phyloP scores from a whole-genome alignment of 2,329 filamentous ascomycete species.

The Arthrobotrys iridis region DNA sequence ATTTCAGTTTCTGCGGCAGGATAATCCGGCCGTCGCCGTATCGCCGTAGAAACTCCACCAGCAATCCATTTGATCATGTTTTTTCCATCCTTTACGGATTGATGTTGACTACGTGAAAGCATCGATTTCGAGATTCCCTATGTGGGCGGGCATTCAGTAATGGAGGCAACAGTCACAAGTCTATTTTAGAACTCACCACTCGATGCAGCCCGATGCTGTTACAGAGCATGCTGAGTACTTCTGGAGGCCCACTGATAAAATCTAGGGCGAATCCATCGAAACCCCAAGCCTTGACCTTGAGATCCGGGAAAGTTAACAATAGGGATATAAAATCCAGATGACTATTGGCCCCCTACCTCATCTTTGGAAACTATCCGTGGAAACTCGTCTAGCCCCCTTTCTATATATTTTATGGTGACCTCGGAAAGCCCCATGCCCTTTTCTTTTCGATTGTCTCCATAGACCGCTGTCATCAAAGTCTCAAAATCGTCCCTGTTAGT shows the following conservation, averaged over 20 bases:
- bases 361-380: slow-evolving; percentile 17
- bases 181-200: slow-evolving; percentile 21
- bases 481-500: slow-evolving; percentile 80
- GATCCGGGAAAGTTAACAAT: background rate
- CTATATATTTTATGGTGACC: slow-evolving; percentile 69
- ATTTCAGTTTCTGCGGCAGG: slow-evolving; percentile 74
- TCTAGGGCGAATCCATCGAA: slow-evolving; percentile 85
- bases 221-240: slow-evolving; percentile 89
- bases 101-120: slow-evolving; percentile 22
- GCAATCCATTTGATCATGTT: slow-evolving; percentile 37
- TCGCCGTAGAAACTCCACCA: background rate
- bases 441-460: slow-evolving; percentile 59
- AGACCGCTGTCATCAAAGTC: slow-evolving; percentile 74
- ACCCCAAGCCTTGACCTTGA: slow-evolving; percentile 62
- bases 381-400: slow-evolving; percentile 28
- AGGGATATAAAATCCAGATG: background rate
- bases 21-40: slow-evolving; percentile 71
- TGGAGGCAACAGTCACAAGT: slow-evolving; percentile 67
- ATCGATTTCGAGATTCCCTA: slow-evolving; percentile 63
- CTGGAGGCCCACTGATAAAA: slow-evolving; percentile 79
- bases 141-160: background rate
- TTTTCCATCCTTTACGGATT: slow-evolving; percentile 21
- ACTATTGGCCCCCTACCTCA: slow-evolving; percentile 7
- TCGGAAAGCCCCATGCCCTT: slow-evolving; percentile 73
- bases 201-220: slow-evolving; percentile 62